These are phyloP conservation scores for Gynandropsis gynandra DNA, from an alignment of 345 rosid species.

Conservation along the genomic window DNA sequence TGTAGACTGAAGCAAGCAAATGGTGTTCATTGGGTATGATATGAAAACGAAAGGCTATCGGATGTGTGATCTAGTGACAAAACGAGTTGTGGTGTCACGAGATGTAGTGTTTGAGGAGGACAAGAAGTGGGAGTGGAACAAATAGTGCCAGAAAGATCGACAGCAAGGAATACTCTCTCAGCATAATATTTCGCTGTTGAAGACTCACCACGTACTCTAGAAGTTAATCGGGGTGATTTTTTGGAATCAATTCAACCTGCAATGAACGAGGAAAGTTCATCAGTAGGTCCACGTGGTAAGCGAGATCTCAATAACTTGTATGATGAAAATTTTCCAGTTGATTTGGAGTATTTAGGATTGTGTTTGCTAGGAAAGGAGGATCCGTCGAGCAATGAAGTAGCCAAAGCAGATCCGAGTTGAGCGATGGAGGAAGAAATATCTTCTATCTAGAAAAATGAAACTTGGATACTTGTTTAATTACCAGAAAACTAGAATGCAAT, in stretches of 20 bases:
- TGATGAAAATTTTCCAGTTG: neutral
- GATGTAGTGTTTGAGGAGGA: too few relatives aligned
- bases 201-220: too few relatives aligned
- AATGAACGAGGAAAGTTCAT: neutral
- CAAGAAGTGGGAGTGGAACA: too few relatives aligned
- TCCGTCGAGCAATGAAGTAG: neutral
- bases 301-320: neutral
- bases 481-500: too few relatives aligned
- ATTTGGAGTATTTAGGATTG: neutral
- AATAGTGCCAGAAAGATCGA: neutral
- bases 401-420: neutral
- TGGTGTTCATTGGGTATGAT: neutral
- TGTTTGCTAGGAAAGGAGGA: neutral
- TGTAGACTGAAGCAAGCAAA: neutral
- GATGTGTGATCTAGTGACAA: too few relatives aligned
- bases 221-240: too few relatives aligned
- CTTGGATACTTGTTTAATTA: too few relatives aligned
- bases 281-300: neutral
- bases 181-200: too few relatives aligned
- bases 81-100: too few relatives aligned
- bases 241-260: too few relatives aligned
- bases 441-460: too few relatives aligned
- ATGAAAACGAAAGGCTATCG: neutral
- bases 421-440: too few relatives aligned
- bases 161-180: neutral